Evolutionary conservation across 768 basidiomycete genomes (phyloP), one percentile per base, ranked within the genome.

Genomic region (Amanita exitialis): DNA sequence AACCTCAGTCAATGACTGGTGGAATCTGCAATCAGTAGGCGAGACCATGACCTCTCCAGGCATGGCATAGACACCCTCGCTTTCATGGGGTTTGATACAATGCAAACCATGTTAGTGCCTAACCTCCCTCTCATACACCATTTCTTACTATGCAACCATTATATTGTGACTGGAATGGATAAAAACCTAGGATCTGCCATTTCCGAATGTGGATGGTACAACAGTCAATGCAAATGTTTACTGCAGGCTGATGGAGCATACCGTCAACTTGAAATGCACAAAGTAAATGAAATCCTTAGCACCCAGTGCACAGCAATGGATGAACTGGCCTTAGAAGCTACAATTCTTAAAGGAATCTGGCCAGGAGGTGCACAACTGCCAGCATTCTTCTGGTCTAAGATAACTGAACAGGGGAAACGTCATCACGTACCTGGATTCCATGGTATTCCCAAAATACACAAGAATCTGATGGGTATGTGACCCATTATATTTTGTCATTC

Each of bases 321-420:
- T 12, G 47, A 54, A 1, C 37, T 57, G 16, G 43, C 58, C 1
- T 21, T 21, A 12, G 47, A 57, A 34, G 6, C 18, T 42, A 5
- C 10, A 43, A 49, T 15, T 46, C 55, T 49, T 57, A 59, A 30
- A 39, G 32, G 44, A 23, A 12, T 12, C 21, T 57, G 39, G n/a
- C 6, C 10, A 34, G 9, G 10, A 49, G 30, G 36, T 28, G 38
- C 38, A 49, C 57, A 60, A 44, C 32, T 60, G 1, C 25, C 20
- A 18, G 50, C 50, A 32, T 58, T 48, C 25, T 54, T 57, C 38
- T 53, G 52, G 12, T 47, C 43, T n/a, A 18, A 49, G 9, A 38
- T 53, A 3, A 49, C 57, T 12, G 9, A 38, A 21, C n/a, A 44
- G 46, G 53, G 46, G 23, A 18, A 37, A 48, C 25, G 35, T 25